Base-by-base conservation (phyloP, 768 basidiomycete species). In the Strobilomyces confusus region DNA sequence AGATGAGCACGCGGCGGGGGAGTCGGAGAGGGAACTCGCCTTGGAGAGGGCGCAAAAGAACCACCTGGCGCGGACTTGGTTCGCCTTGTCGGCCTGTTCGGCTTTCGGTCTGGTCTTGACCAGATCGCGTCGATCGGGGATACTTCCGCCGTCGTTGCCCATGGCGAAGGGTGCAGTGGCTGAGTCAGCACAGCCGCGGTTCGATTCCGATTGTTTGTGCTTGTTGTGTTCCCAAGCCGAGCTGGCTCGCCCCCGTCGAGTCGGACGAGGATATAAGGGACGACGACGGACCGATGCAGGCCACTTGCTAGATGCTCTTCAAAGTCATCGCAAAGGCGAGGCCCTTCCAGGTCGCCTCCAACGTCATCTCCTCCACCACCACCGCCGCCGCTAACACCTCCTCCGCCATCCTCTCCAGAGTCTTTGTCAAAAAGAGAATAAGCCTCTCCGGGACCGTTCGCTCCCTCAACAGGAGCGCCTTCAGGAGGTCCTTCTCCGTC, bases 11-110 rank as follows among this genome's bases (percentile, higher is more conserved):
- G 20, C 8, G 1, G 52, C 38, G 30, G 20, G 4, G 26, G 19
- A 2, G 17, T 29, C 9, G 34, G 25, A 2, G 30, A 30, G n/a
- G 48, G 17, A 20, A 44, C 54, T 9, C 63, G 91, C 94, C 82
- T 98, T 98, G 38, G 95, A 97, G 4, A 99, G 76, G 9, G 95
- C 93, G 66, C 97, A 99, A 68, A 90, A 93, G 56, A 89, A 82
- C 93, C 92, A 98, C 44, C 81, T 77, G 2, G 93, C 94, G 32
- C 88, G 80, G 13, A 85, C 83, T 63, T 95, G 88, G 62, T 93
- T 93, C 1, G 91, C 87, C 70, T 84, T 91, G 78, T 98, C 95
- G 0, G 90, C 90, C 63, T 90, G 83, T 69, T 93, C 91, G 19
- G 87, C 85, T 78, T 92, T 92, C 15, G 81, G 77, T 67, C 81